Percentiles rank a stretch among this genome's conserved stretches.
Conservation (phyloP, 306 rosid genomes). For the Trifolium dubium region DNA sequence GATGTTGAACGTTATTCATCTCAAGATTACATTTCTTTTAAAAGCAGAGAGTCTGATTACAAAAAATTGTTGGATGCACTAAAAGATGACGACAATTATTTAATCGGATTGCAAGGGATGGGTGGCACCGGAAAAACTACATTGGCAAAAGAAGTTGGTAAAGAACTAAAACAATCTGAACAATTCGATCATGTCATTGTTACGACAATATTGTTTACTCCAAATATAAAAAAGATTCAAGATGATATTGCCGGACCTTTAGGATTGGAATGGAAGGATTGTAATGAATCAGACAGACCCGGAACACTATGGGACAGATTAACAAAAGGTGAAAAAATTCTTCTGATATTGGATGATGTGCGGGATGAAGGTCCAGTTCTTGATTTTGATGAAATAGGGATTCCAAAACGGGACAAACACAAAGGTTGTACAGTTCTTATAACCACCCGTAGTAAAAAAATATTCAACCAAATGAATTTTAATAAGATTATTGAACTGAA, state of each 20-base stretch:
- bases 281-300: not conserved
- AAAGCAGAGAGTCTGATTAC: not conserved
- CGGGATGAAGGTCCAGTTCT: conserved; percentile 1
- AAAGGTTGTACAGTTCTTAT: conserved; percentile 20
- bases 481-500: not conserved
- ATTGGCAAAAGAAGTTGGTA: conserved; percentile 19
- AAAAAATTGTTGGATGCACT: not conserved
- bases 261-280: not conserved
- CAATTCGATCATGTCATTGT: not conserved
- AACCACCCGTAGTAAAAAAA: not conserved
- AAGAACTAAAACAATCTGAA: not conserved
- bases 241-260: conserved; percentile 6
- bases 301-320: not conserved
- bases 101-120: conserved; percentile 9
- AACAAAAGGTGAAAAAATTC: conserved; percentile 4
- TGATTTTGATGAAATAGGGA: conserved; percentile 4
- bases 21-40: not conserved
- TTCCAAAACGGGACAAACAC: not conserved
- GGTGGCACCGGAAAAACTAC: conserved; percentile 37
- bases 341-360: conserved; percentile 39
- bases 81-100: not conserved
- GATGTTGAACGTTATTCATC: not conserved
- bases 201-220: not conserved
- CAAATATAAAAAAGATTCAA: not conserved
- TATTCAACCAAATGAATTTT: not conserved